Evolutionary conservation across 1,284 basidiomycete species (phyloP).

Genomic region (Boletus semigastroideus): DNA sequence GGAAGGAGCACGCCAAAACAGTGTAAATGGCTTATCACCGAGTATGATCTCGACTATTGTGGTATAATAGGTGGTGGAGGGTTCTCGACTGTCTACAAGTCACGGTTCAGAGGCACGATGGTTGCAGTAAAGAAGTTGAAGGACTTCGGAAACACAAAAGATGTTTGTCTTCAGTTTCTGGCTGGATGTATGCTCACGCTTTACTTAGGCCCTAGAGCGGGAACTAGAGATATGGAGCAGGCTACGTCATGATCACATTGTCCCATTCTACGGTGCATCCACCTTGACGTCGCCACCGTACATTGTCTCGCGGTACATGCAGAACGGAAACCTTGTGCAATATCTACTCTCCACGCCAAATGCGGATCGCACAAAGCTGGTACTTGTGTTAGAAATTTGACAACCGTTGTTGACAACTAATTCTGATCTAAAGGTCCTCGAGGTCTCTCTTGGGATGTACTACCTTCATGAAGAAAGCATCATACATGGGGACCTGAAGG

Average conservation of each 20-base stretch:
- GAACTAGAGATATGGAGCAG: constrained; percentile 5
- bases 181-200: neutral
- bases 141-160: neutral
- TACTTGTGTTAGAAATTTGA: neutral
- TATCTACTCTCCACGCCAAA: neutral
- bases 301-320: constrained; percentile 6
- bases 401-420: neutral
- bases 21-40: constrained; percentile 1
- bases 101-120: neutral
- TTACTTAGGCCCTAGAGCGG: neutral
- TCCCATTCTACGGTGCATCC: constrained; percentile 7
- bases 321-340: constrained; percentile 1
- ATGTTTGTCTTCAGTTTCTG: neutral
- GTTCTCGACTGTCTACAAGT: neutral
- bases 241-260: constrained; percentile 2
- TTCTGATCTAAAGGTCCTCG: neutral
- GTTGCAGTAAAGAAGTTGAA: neutral
- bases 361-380: neutral
- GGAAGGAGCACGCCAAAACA: neutral
- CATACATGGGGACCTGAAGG: constrained; percentile 4
- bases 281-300: neutral
- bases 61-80: constrained; percentile 3
- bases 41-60: constrained; percentile 2
- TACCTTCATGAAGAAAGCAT: constrained; percentile 3
- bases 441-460: constrained; percentile 10